phyloP scores from a whole-genome alignment of 352 stramenopile species.

The Phytophthora citrophthora region DNA sequence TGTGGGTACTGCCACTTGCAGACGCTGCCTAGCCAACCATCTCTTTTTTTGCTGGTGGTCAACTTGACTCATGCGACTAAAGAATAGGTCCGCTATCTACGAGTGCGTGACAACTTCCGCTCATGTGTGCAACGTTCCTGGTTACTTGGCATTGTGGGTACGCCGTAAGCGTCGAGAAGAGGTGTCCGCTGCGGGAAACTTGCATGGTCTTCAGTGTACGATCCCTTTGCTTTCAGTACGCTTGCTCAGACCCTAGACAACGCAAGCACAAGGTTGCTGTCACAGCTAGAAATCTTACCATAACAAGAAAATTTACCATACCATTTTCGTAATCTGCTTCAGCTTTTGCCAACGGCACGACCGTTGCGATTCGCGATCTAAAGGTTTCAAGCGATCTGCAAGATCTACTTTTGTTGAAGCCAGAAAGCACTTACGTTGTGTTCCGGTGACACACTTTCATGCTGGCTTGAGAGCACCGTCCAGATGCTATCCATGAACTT shows the following conservation, averaged over 20 bases:
- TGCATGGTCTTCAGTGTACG: background rate
- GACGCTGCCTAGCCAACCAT: conserved; percentile 1
- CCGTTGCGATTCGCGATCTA: no score
- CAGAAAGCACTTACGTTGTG: no score
- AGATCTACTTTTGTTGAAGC: no score
- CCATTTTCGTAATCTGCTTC: background rate
- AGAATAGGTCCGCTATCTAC: background rate
- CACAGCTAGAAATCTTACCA: background rate
- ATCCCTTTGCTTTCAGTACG: background rate
- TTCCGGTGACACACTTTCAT: no score
- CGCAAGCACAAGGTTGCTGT: background rate
- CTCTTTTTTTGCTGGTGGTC: conserved; percentile 1
- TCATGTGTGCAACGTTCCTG: conserved; percentile 2
- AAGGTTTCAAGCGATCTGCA: no score
- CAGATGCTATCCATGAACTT: background rate
- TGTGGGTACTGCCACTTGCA: conserved; percentile 1
- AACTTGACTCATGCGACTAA: no score
- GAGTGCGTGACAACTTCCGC: background rate
- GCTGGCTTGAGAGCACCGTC: no score
- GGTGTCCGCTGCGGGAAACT: conserved; percentile 8
- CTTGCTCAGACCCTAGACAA: no score
- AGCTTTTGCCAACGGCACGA: background rate
- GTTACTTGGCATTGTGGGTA: conserved; percentile 5
- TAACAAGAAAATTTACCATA: no score
- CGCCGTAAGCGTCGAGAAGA: conserved; percentile 1